Evolutionary conservation across 805 yeast genomes (phyloP).

Genomic region (Kuraishia piskuri): DNA sequence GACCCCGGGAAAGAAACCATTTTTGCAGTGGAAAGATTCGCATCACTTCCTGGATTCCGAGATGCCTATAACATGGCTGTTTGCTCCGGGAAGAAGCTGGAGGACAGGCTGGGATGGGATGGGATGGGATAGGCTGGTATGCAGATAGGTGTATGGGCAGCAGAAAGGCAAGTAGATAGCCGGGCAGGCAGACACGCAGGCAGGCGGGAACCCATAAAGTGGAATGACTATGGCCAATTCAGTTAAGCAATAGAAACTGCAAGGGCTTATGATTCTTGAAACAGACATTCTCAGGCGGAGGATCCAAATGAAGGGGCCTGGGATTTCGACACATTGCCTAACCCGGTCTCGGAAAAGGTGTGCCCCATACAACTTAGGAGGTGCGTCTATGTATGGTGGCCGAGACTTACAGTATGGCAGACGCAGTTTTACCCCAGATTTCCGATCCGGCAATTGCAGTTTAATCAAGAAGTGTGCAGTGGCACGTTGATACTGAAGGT

Average conservation of each 20-base stretch:
- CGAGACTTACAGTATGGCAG: too few relatives aligned
- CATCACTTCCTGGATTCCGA: not conserved
- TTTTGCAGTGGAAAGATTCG: not conserved
- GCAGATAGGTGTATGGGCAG: too few relatives aligned
- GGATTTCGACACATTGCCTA: not conserved
- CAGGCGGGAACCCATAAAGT: not conserved
- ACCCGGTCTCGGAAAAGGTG: not conserved
- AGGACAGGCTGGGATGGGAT: too few relatives aligned
- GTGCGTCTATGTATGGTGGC: not conserved
- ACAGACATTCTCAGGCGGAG: too few relatives aligned
- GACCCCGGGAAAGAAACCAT: too few relatives aligned
- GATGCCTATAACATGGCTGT: not conserved
- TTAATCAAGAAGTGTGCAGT: too few relatives aligned
- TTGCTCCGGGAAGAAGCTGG: not conserved
- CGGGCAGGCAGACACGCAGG: too few relatives aligned
- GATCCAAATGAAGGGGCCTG: too few relatives aligned
- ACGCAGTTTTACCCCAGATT: not conserved
- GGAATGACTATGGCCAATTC: not conserved
- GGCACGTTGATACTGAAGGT: too few relatives aligned
- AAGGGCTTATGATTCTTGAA: too few relatives aligned
- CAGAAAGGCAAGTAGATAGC: too few relatives aligned
- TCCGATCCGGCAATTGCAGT: not conserved
- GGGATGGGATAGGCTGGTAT: too few relatives aligned
- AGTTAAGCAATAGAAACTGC: not conserved
- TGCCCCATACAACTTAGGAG: not conserved